A percentile compares a stretch with the other conserved stretches of the same genome.
These are phyloP conservation scores for Ulmus americana DNA, from an alignment of 331 rosid species.

Conservation along the genomic window DNA sequence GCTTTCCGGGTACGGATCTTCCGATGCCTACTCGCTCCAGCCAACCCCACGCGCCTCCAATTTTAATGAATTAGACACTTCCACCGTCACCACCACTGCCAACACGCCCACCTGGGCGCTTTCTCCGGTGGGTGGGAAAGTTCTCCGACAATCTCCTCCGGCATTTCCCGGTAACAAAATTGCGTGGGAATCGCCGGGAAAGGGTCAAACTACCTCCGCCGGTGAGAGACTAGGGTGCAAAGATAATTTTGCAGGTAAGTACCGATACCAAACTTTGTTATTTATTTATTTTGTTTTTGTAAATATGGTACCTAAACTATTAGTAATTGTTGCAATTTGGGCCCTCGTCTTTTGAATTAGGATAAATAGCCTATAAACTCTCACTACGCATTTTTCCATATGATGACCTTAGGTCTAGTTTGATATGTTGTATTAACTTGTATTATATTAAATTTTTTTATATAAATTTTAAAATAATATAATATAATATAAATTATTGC, in stretches of 20 bases:
- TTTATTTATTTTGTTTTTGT: not conserved
- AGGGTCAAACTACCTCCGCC: conserved; percentile 6
- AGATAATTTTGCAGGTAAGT: conserved; percentile 34
- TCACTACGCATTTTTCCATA: no score
- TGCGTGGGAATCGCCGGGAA: conserved; percentile 49
- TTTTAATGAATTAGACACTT: conserved; percentile 44
- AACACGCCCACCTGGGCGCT: conserved; percentile 42
- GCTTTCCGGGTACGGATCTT: conserved; percentile 43
- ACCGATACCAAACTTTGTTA: not conserved
- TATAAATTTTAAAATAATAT: no score
- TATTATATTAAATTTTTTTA: no score
- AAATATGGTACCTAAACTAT: no score
- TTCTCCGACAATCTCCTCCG: conserved; percentile 29
- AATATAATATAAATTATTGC: no score
- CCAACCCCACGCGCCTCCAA: conserved; percentile 55
- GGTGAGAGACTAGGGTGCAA: conserved; percentile 35
- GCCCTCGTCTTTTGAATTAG: no score
- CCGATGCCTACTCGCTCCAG: conserved; percentile 58
- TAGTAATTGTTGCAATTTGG: no score
- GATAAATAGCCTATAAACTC: no score
- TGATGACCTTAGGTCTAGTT: no score
- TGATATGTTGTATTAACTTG: no score
- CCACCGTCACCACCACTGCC: conserved; percentile 19
- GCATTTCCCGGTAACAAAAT: conserved; percentile 22
- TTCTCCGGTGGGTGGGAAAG: conserved; percentile 41